Evolutionary conservation across 2,329 filamentous ascomycete genomes (phyloP).

Genomic region (Rhinocladiella mackenziei): DNA sequence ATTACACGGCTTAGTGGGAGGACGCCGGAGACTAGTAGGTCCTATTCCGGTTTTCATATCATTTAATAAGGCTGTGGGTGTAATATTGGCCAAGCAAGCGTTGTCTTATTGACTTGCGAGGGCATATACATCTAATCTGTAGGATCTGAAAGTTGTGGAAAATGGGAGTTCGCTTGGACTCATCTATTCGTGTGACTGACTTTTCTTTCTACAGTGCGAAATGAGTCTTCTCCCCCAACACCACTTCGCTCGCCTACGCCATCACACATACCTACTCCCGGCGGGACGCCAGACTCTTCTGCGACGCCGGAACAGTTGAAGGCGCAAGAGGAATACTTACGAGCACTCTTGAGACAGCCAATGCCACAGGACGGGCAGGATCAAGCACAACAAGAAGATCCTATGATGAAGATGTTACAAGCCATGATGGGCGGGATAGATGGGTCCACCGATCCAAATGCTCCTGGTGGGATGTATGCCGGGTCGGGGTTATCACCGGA

Average conservation of each 20-base stretch:
- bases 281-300: slow-evolving; percentile 9
- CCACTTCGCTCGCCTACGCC: slow-evolving; percentile 32
- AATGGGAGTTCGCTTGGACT: no score
- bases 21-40: slow-evolving; percentile 40
- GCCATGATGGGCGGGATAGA: slow-evolving; percentile 44
- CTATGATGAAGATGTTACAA: slow-evolving; percentile 53
- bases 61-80: no score
- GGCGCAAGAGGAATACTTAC: slow-evolving; percentile 40
- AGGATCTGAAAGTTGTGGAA: no score
- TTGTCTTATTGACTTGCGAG: no score
- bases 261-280: slow-evolving; percentile 24
- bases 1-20: slow-evolving; percentile 59
- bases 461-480: slow-evolving; percentile 6
- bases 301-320: slow-evolving; percentile 33
- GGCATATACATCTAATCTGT: no score
- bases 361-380: slow-evolving; percentile 30
- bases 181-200: slow-evolving; percentile 15
- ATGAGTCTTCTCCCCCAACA: slow-evolving; percentile 29
- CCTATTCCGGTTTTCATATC: no score
- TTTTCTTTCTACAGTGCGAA: slow-evolving; percentile 25
- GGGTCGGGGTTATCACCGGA: slow-evolving; percentile 25
- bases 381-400: slow-evolving; percentile 44
- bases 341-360: slow-evolving; percentile 28
- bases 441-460: background rate
- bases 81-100: no score